Evolutionary conservation across 495 filamentous ascomycete genomes (phyloP), one percentile per base, ranked within the genome.

Genomic region (Penicillium verhagenii): DNA sequence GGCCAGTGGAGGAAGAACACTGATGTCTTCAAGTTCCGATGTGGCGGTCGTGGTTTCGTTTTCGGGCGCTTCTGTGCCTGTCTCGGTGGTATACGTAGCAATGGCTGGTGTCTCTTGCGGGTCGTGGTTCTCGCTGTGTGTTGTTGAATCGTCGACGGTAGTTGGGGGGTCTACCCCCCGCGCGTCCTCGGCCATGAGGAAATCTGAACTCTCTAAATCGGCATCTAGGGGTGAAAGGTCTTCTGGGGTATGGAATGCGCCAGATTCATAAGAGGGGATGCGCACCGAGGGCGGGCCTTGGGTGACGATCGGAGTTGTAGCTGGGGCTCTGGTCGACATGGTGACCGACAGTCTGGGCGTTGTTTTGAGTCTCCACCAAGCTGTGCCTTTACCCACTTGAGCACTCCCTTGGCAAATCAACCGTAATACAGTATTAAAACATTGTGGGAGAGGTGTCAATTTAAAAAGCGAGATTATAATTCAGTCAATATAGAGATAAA

Each of bases 111-210:
- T 43, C 50, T 58, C 47, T 52, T 54, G 60, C 31, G 53, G 56
- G 57, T 63, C 50, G 49, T 63, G 50, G 20, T 44, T 35, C 58
- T 47, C 45, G 28, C 26, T 47, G n/a, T 38, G 54, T 51, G 59
- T 51, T 31, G 50, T 52, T 45, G 54, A 52, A 47, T 58, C 49
- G 57, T 61, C 48, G 52, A 59, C 61, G 37, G 39, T 65, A 58
- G 45, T 68, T 47, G 60, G 66, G 60, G 64, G 56, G 29, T 47
- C 38, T 46, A 43, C 61, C 56, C 64, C 67, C 67, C 58, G 64
- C 59, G 63, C 59, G 61, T 70, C 67, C 57, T 68, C 68, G 56
- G 67, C 66, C 72, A 73, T 74, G 56, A 67, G 71, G 65, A 65
- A 65, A 44, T 64, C 40, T 25, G 65, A 54, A 40, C 57, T 56